Conservation (phyloP, 1,284 basidiomycete species). For the Wallemia hederae region DNA sequence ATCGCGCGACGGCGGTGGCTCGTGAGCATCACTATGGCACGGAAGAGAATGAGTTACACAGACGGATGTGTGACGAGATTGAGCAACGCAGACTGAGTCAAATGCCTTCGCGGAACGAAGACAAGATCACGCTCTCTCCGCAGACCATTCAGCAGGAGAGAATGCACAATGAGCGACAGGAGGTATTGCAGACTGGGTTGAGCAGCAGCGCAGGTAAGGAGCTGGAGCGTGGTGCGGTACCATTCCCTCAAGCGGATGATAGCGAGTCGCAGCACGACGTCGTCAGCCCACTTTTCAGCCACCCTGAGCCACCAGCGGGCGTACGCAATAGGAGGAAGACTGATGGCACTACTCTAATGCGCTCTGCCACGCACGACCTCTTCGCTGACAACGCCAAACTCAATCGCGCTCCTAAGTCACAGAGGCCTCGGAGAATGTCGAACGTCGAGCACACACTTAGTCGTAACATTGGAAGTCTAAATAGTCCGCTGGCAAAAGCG, state of each 20-base stretch:
- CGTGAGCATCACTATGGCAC: neutral
- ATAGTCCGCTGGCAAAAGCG: neutral
- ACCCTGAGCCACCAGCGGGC: neutral
- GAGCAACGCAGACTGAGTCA: neutral
- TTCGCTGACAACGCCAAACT: neutral
- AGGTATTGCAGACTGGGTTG: neutral
- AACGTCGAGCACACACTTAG: neutral
- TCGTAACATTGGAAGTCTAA: neutral
- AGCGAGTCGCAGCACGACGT: neutral
- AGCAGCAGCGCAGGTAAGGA: neutral
- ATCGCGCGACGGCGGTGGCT: neutral
- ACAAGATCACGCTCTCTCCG: neutral
- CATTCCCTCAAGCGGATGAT: neutral
- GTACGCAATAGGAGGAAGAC: neutral
- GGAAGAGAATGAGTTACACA: neutral
- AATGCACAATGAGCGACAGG: neutral
- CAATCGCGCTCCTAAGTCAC: neutral
- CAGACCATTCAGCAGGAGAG: neutral
- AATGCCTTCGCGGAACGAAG: neutral
- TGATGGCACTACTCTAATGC: neutral
- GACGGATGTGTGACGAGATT: neutral
- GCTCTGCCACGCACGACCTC: neutral
- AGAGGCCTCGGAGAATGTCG: neutral
- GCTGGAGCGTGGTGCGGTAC: too few species aligned
- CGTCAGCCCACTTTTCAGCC: neutral